These are phyloP conservation scores for Xylariaceae sp. DNA, from an alignment of 2,329 filamentous ascomycete species.

Conservation along the genomic window DNA sequence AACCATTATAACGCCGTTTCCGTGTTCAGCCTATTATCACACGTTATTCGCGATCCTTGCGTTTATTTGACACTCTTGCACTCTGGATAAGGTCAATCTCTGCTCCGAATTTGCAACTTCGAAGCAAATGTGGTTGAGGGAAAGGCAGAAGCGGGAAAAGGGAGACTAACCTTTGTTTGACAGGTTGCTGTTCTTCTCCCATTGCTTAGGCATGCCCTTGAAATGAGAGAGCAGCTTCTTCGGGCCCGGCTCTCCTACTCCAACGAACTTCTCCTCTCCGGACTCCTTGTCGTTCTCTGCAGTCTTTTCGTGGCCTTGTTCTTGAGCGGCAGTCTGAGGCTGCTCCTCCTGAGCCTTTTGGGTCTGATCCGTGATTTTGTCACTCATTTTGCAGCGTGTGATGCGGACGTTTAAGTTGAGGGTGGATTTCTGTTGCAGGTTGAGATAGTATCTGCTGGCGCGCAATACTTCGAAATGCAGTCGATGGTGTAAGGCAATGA, in stretches of 20 bases:
- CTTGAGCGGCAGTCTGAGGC: not conserved
- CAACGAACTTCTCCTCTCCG: conserved; percentile 4
- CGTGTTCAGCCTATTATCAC: no score
- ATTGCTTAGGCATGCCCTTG: conserved; percentile 26
- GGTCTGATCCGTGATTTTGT: conserved; percentile 1
- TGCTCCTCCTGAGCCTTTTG: conserved; percentile 3
- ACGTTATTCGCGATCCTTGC: no score
- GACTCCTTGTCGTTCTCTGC: conserved; percentile 2
- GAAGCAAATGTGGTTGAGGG: no score
- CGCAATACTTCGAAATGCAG: no score
- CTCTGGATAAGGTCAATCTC: no score
- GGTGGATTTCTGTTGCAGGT: not conserved
- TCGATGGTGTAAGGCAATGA: no score
- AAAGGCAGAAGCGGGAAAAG: no score
- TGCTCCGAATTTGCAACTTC: no score
- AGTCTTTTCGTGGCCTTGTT: not conserved
- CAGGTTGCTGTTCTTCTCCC: conserved; percentile 25
- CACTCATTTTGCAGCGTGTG: conserved; percentile 7
- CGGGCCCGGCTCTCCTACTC: conserved; percentile 9
- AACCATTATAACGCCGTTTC: no score
- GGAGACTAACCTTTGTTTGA: no score
- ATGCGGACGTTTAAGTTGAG: not conserved
- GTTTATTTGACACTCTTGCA: no score
- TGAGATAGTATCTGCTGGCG: not conserved
- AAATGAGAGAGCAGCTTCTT: conserved; percentile 23